Conservation (phyloP, 2,329 filamentous ascomycete species). For the Onygena corvina region DNA sequence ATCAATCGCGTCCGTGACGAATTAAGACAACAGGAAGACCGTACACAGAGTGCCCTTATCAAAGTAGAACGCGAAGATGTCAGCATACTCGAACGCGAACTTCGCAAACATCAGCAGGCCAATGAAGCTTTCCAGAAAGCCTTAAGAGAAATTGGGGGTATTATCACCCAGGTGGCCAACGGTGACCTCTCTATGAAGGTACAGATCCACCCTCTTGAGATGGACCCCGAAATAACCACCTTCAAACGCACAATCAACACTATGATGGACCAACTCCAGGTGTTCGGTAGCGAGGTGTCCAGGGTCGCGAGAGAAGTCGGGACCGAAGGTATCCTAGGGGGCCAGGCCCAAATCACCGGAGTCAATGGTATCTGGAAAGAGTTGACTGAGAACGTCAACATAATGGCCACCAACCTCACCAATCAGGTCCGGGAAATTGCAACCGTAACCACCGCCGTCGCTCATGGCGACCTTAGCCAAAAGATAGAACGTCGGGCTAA, state of each 20-base stretch:
- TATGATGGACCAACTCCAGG: constrained; percentile 97
- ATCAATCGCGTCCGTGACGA: constrained; percentile 77
- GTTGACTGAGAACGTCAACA: constrained; percentile 78
- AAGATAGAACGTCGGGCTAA: constrained; percentile 72
- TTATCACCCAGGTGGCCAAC: constrained; percentile 88
- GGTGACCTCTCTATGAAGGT: constrained; percentile 96
- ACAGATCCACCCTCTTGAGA: constrained; percentile 85
- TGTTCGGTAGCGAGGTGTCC: constrained; percentile 93
- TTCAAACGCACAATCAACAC: constrained; percentile 98
- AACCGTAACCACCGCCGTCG: constrained; percentile 70
- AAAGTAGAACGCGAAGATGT: constrained; percentile 80
- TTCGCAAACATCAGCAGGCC: constrained; percentile 94
- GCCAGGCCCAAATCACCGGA: constrained; percentile 83
- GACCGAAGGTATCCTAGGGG: constrained; percentile 85
- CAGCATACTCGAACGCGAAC: constrained; percentile 75
- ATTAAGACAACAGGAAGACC: constrained; percentile 70
- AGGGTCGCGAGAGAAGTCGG: constrained; percentile 90
- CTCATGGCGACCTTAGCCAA: constrained; percentile 69
- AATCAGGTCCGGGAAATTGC: constrained; percentile 79
- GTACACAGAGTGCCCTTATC: constrained; percentile 70
- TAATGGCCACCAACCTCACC: constrained; percentile 72
- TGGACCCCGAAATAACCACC: constrained; percentile 94
- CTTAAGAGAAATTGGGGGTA: constrained; percentile 88
- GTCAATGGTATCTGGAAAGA: constrained; percentile 98
- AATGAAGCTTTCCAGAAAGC: constrained; percentile 98